These are phyloP conservation scores for Telopea speciosissima DNA, from an alignment of 177 flowering plant species.

Conservation along the genomic window DNA sequence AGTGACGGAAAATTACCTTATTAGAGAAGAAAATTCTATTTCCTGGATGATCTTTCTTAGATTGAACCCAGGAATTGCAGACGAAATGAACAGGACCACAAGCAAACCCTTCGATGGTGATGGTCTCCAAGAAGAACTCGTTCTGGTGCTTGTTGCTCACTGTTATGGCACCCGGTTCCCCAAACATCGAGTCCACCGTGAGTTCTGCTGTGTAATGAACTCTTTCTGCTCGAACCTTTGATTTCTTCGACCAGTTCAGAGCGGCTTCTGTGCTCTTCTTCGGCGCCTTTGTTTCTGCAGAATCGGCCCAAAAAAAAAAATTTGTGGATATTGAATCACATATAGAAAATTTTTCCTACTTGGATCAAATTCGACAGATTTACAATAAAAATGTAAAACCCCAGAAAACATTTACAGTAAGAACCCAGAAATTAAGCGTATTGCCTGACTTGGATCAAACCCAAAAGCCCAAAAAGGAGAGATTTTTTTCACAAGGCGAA, in stretches of 20 bases:
- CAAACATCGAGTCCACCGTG: conserved; percentile 61
- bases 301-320: background rate
- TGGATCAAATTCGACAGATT: too few relatives aligned
- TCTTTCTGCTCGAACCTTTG: conserved; percentile 51
- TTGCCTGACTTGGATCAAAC: background rate
- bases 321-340: too few relatives aligned
- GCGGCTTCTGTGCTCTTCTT: conserved; percentile 67
- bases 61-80: conserved; percentile 93
- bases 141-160: conserved; percentile 75
- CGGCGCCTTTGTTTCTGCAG: conserved; percentile 51
- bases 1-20: conserved; percentile 39
- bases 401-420: background rate
- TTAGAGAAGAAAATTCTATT: conserved; percentile 78
- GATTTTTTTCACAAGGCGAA: background rate
- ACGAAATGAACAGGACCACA: conserved; percentile 76
- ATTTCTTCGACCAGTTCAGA: conserved; percentile 73
- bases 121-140: conserved; percentile 78
- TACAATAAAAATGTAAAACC: background rate
- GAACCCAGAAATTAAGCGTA: conserved; percentile 8
- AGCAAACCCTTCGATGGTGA: conserved; percentile 75
- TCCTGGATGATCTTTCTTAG: conserved; percentile 61
- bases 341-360: too few relatives aligned
- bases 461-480: background rate
- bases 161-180: conserved; percentile 75
- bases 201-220: conserved; percentile 77